Percentiles rank a stretch among this genome's conserved stretches.
phyloP scores from a whole-genome alignment of 2,329 filamentous ascomycete genomes.

The Fragosphaeria purpurea region DNA sequence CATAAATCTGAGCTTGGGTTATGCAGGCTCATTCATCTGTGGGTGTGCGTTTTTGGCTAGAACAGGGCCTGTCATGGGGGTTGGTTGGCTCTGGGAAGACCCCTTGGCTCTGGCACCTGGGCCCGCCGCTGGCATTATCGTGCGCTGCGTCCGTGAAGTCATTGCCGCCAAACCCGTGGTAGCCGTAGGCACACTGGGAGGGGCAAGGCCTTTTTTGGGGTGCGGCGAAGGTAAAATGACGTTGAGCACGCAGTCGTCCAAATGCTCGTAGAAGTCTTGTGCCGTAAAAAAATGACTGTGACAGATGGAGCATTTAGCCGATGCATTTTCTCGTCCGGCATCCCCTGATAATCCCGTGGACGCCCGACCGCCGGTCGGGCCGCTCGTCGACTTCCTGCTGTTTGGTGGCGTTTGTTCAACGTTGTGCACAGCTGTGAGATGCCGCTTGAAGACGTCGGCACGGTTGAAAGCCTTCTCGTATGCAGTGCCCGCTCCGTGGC shows the following conservation, averaged over 20 bases:
- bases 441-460: slow-evolving; percentile 93
- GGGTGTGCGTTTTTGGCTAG: no score
- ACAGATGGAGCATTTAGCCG: slow-evolving; percentile 84
- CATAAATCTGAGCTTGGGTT: no score
- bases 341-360: slow-evolving; percentile 9
- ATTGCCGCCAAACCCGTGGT: no score
- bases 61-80: no score
- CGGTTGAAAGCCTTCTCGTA: slow-evolving; percentile 94
- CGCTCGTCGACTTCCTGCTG: slow-evolving; percentile 60
- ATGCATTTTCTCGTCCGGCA: background rate
- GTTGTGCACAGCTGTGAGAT: slow-evolving; percentile 83
- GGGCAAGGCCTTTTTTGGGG: no score
- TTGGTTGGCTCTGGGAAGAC: no score
- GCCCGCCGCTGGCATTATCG: no score
- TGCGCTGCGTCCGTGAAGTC: no score
- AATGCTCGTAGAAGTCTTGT: slow-evolving; percentile 95
- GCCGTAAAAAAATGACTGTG: slow-evolving; percentile 68
- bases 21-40: no score
- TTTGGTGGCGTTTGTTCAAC: slow-evolving; percentile 93
- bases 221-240: slow-evolving; percentile 40
- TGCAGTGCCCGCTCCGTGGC: slow-evolving; percentile 74
- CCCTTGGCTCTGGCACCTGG: no score
- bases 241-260: slow-evolving; percentile 58
- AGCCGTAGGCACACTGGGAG: slow-evolving; percentile 19
- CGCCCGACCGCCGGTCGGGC: slow-evolving; percentile 13